Percentiles rank a stretch among this genome's conserved stretches.
phyloP scores from a whole-genome alignment of 2,329 filamentous ascomycete species.

The Botryosphaeria dothidea region DNA sequence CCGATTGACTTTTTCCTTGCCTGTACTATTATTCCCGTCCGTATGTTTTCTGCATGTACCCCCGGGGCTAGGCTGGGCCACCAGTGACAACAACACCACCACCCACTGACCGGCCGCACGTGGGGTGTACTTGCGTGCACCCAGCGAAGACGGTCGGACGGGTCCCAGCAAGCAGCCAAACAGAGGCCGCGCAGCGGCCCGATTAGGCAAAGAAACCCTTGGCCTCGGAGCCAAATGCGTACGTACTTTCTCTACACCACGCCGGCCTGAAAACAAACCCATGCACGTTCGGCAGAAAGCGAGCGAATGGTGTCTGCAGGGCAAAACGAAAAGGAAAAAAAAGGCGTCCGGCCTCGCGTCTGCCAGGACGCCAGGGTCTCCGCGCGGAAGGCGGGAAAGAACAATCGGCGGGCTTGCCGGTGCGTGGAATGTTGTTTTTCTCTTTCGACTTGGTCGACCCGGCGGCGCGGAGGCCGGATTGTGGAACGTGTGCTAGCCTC shows the following conservation, averaged over 20 bases:
- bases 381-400: not conserved
- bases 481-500: conserved; percentile 6
- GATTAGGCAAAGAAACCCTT: conserved; percentile 1
- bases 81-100: too few species aligned
- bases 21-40: too few species aligned
- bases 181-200: not conserved
- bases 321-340: not conserved
- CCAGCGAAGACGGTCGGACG: too few species aligned
- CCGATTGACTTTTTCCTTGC: not conserved
- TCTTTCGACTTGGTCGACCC: not conserved
- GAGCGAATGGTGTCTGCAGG: not conserved
- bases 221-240: not conserved
- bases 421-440: not conserved
- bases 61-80: too few species aligned
- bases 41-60: too few species aligned
- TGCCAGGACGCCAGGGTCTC: too few species aligned
- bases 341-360: not conserved
- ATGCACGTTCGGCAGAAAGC: not conserved
- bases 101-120: too few species aligned
- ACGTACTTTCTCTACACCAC: not conserved
- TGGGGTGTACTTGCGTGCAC: too few species aligned
- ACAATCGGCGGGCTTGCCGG: not conserved
- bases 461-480: not conserved
- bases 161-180: not conserved
- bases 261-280: not conserved